These are phyloP conservation scores for Mortierella sp. DNA, from an alignment of 371 early-diverging fungal genomes.

Conservation along the genomic window DNA sequence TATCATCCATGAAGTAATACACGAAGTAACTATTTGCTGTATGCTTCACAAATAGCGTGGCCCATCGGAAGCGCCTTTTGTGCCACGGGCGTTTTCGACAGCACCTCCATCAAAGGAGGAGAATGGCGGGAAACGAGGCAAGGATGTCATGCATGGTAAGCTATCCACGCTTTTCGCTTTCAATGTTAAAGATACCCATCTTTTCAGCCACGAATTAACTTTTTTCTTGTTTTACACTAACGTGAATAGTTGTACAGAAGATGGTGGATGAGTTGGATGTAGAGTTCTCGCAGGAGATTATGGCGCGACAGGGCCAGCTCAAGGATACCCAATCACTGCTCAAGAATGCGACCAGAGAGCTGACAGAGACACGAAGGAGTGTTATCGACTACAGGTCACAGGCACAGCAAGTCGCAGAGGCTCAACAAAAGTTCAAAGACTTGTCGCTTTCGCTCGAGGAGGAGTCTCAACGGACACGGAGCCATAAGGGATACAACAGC, in stretches of 20 bases:
- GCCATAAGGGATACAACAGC: constrained; percentile 32
- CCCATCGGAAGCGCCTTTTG: constrained; percentile 25
- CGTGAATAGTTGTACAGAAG: constrained; percentile 70
- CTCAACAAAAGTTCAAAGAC: constrained; percentile 61
- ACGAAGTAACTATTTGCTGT: neutral
- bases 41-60: constrained; percentile 18
- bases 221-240: neutral
- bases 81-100: constrained; percentile 19
- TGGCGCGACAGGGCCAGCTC: constrained; percentile 69
- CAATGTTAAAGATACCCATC: neutral
- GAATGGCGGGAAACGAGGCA: constrained; percentile 59
- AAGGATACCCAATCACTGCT: constrained; percentile 69
- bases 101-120: constrained; percentile 19
- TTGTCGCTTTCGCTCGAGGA: constrained; percentile 61
- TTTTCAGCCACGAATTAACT: neutral
- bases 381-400: constrained; percentile 66
- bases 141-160: constrained; percentile 72
- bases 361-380: constrained; percentile 72
- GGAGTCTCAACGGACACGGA: constrained; percentile 5
- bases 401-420: constrained; percentile 68
- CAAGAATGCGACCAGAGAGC: constrained; percentile 69
- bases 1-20: neutral
- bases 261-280: constrained; percentile 76
- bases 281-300: constrained; percentile 71
- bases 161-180: neutral